Percentiles rank a stretch among this genome's conserved stretches.
Conservation (phyloP, 148 eudicot genomes). For the Silene latifolia region DNA sequence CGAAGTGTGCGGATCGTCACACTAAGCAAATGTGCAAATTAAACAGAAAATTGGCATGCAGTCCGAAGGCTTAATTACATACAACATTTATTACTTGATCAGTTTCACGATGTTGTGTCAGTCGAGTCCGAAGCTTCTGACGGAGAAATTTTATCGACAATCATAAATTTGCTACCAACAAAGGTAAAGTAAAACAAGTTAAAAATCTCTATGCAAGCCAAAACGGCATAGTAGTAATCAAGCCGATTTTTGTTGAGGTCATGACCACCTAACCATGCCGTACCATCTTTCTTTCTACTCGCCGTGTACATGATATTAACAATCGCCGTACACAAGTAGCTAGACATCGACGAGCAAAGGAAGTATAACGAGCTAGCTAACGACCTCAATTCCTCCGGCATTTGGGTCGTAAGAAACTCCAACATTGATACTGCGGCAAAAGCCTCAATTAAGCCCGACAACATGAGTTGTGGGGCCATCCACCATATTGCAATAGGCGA, state of each 20-base stretch:
- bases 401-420: slow-evolving; percentile 56
- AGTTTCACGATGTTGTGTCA: neutral
- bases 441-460: slow-evolving; percentile 61
- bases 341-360: slow-evolving; percentile 48
- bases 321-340: slow-evolving; percentile 47
- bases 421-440: slow-evolving; percentile 53
- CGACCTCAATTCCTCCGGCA: slow-evolving; percentile 65
- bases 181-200: slow-evolving; percentile 53
- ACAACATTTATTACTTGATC: neutral
- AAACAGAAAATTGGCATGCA: neutral
- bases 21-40: neutral
- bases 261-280: slow-evolving; percentile 68
- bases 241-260: slow-evolving; percentile 58
- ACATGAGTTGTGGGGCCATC: slow-evolving; percentile 48
- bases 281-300: slow-evolving; percentile 25
- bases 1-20: no score
- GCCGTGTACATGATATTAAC: slow-evolving; percentile 39
- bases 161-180: slow-evolving; percentile 40
- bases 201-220: slow-evolving; percentile 38
- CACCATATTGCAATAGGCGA: slow-evolving; percentile 38
- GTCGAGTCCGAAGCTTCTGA: neutral
- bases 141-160: slow-evolving; percentile 5
- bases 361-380: slow-evolving; percentile 54
- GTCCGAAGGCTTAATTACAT: neutral
- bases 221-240: slow-evolving; percentile 47